Percentiles rank a stretch among this genome's conserved stretches.
Evolutionary conservation across 441 rosid species (phyloP).

Genomic region (Syzygium syzygioides): DNA sequence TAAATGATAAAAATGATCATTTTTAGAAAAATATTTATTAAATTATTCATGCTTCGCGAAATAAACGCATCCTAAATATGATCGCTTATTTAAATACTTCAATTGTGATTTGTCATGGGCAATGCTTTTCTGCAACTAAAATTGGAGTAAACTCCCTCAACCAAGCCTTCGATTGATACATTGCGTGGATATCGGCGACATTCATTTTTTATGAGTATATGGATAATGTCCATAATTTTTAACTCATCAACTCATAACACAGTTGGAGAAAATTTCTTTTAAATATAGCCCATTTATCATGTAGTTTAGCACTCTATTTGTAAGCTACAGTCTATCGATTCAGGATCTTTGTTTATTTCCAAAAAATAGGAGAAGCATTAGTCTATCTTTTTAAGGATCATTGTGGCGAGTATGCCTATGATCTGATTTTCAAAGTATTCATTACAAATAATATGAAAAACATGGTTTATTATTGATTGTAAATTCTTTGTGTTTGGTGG

Average conservation of each 20-base stretch:
- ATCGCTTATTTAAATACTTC: not conserved
- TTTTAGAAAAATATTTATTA: not conserved
- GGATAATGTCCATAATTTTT: not conserved
- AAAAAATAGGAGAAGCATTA: not conserved
- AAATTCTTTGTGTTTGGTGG: not conserved
- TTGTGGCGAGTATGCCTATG: not conserved
- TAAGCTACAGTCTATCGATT: not conserved
- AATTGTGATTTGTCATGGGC: not conserved
- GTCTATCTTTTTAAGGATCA: not conserved
- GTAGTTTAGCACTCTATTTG: not conserved
- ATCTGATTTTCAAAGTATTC: not conserved
- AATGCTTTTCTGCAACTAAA: not conserved
- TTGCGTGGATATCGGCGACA: not conserved
- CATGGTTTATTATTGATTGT: not conserved
- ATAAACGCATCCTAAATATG: not conserved
- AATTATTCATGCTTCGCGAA: not conserved
- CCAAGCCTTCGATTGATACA: not conserved
- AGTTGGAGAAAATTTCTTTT: not conserved
- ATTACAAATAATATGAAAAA: not conserved
- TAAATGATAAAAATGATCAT: accelerated
- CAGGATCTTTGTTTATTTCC: not conserved
- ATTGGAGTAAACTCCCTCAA: not conserved
- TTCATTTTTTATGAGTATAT: not conserved
- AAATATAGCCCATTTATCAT: no score
- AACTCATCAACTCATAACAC: not conserved